Base-by-base conservation (phyloP, 441 rosid genomes). In the Kokia cookei region DNA sequence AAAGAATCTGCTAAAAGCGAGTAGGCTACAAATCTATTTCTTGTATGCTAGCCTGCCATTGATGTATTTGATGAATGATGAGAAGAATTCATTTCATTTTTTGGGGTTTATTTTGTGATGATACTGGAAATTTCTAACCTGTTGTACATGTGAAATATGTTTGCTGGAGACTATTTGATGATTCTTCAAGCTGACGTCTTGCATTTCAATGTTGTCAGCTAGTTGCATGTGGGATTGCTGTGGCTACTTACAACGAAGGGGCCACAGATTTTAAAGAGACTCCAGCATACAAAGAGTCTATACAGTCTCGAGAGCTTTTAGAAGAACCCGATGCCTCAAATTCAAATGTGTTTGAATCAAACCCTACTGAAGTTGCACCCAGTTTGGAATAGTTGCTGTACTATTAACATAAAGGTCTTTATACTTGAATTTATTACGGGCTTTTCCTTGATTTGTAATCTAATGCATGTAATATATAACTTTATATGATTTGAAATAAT, bases 341-440 rank as follows among this genome's bases (percentile, higher is more conserved):
- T 73, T 79, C 93, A 1, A 94, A 92, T 78, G 91, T 91, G 51
- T 91, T 94, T 0, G 97, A 94, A 71, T 91, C 97, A 57, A 92
- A 91, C 75, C 98, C 97, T 14, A 91, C 94, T 11, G 98, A 94
- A 14, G 53, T 89, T 76, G 96, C 97, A 1, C 96, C 96, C 66
- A 87, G 91, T 82, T 86, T 89, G 87, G 94, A 94, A 29, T 94
- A 87, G 82, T 75, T 29, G n/a, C 32, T 26, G 40, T 67, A 47
- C 27, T n/a, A 59, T 59, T 35, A 58, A 24, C 15, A 13, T 45
- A 9, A 45, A 45, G 14, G 13, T 45, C 50, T 10, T 45, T 45
- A 45, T 45, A 45, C 15, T 45, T 45, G 50, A 45, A 45, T 13
- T 45, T 32, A 32, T 32, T 32, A 4, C 6, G 35, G 35, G 35